A percentile compares a stretch with the other conserved stretches of the same genome.
Evolutionary conservation across 768 basidiomycete genomes (phyloP).

Genomic region (Boletus eberwhitei): DNA sequence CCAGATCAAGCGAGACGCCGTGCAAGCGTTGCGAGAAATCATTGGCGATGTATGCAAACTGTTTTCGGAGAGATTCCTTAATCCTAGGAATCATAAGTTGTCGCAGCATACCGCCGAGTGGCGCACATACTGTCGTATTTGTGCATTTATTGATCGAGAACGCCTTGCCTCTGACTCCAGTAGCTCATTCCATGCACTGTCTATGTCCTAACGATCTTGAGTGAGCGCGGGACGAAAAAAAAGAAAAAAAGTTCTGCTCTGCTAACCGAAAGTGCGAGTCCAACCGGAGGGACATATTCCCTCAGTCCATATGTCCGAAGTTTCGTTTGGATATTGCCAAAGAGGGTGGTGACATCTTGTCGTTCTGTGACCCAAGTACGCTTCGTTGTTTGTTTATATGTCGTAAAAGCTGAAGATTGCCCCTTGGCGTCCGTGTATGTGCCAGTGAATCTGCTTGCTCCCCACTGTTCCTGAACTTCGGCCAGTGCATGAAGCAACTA

Average conservation of each 20-base stretch:
- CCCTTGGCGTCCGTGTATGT: conserved; percentile 81
- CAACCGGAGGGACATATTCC: conserved; percentile 77
- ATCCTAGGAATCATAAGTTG: conserved; percentile 48
- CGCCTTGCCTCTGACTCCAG: conserved; percentile 71
- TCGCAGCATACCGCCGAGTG: background rate
- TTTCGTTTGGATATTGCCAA: conserved; percentile 93
- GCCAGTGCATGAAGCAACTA: conserved; percentile 67
- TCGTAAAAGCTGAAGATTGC: conserved; percentile 66
- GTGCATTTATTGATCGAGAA: conserved; percentile 81
- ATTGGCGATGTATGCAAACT: conserved; percentile 75
- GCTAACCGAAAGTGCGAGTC: conserved; percentile 58
- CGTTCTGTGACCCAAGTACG: conserved; percentile 86
- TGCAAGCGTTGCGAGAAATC: conserved; percentile 69
- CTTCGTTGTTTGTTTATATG: conserved; percentile 84
- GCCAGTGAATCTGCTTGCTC: conserved; percentile 58
- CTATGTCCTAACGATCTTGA: conserved; percentile 54
- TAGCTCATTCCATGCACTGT: conserved; percentile 70
- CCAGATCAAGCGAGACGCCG: conserved; percentile 65
- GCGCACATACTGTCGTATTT: conserved; percentile 76
- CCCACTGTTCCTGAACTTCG: conserved; percentile 70
- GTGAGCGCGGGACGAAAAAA: conserved; percentile 7
- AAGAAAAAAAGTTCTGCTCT: background rate
- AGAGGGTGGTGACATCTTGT: conserved; percentile 82
- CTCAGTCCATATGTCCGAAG: conserved; percentile 84
- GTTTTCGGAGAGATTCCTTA: conserved; percentile 74